Percentiles rank a stretch among this genome's conserved stretches.
phyloP scores from a whole-genome alignment of 2,329 filamentous ascomycete species.

The Torrubiellomyces zombiae region DNA sequence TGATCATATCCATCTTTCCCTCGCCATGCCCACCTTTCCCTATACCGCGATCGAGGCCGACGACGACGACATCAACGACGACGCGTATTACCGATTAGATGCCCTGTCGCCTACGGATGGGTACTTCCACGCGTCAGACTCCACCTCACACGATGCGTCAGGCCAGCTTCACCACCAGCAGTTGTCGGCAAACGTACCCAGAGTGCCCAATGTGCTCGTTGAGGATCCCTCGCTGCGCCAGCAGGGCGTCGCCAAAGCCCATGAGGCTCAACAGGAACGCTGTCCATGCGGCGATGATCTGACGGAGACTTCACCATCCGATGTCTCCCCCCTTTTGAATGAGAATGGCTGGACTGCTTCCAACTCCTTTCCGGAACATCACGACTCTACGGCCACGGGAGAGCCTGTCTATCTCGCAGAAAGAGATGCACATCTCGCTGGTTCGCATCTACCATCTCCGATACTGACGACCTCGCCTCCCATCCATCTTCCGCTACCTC shows the following conservation, averaged over 20 bases:
- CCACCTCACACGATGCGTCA: constrained; percentile 9
- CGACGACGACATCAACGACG: constrained; percentile 9
- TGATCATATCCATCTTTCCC: no score
- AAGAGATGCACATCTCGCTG: no score
- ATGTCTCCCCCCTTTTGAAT: constrained; percentile 3
- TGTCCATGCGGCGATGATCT: constrained; percentile 5
- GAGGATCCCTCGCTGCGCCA: constrained; percentile 28
- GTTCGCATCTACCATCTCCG: no score
- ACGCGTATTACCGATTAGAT: no score
- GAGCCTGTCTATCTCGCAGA: no score
- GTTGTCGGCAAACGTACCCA: constrained; percentile 20
- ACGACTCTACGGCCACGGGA: no score
- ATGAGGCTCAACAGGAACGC: constrained; percentile 26
- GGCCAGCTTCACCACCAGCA: constrained; percentile 9
- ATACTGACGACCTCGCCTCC: no score
- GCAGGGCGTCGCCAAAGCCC: constrained; percentile 22
- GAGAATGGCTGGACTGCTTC: no score
- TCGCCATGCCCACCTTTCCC: no score
- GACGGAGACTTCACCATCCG: constrained; percentile 6
- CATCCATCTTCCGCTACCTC: constrained; percentile 3
- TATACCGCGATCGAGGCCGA: no score
- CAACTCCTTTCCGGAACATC: no score
- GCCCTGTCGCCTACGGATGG: constrained; percentile 33
- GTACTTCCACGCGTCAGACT: constrained; percentile 29
- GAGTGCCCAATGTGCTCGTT: constrained; percentile 30